Conservation (phyloP, 257 asterid species). For the Gentiana macrophylla region DNA sequence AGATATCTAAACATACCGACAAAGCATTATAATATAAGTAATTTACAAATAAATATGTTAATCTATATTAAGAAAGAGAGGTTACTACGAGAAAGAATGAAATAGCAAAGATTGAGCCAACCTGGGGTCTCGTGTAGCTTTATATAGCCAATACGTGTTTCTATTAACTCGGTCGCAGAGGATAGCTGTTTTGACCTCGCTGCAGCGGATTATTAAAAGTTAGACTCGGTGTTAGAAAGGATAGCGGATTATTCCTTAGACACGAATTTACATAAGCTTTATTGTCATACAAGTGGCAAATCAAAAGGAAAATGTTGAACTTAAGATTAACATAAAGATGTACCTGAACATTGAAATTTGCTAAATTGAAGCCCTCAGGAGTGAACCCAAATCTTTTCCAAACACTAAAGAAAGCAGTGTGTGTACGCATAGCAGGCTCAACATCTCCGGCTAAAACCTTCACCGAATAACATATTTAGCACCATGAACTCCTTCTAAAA, state of each 20-base stretch:
- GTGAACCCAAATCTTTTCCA: constrained; percentile 97
- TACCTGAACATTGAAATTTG: constrained; percentile 87
- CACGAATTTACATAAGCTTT: too few species aligned
- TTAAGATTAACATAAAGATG: constrained; percentile 13
- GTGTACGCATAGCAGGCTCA: constrained; percentile 92
- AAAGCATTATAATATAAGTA: not conserved
- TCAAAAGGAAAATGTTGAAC: constrained; percentile 1
- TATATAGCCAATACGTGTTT: constrained; percentile 98
- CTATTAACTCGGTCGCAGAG: constrained; percentile 90
- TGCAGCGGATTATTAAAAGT: constrained; percentile 24
- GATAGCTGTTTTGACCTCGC: constrained; percentile 99
- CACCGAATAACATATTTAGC: constrained; percentile 22
- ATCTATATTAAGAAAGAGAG: too few species aligned
- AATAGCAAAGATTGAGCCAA: constrained; percentile 7
- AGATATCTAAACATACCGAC: constrained; percentile 42
- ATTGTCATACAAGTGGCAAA: too few species aligned
- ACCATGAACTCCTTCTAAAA: constrained; percentile 11
- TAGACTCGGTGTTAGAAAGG: constrained; percentile 10
- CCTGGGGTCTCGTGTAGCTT: constrained; percentile 97
- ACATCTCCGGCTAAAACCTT: constrained; percentile 99
- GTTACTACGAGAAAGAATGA: not conserved
- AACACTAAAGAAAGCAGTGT: constrained; percentile 89
- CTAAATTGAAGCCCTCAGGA: constrained; percentile 97
- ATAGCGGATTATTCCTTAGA: too few species aligned
- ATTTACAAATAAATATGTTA: constrained; percentile 1